Conservation (phyloP, 2,329 filamentous ascomycete species). For the Aspergillus aculeatinus region DNA sequence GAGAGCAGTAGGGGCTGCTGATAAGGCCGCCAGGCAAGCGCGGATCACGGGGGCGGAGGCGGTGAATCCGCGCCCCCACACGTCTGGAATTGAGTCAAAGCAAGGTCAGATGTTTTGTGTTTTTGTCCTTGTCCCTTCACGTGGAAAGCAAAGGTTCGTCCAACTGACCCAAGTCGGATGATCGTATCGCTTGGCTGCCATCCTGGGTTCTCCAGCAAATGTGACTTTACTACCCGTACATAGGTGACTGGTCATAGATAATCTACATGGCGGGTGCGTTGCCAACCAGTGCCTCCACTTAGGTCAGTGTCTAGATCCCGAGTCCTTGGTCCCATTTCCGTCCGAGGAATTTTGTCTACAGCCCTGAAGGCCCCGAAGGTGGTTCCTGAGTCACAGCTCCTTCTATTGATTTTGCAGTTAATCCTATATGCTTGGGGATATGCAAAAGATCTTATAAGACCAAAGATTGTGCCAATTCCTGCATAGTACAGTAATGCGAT, state of each 20-base stretch:
- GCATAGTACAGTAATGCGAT: no score
- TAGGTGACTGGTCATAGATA: neutral
- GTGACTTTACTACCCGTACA: neutral
- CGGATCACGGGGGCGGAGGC: conserved; percentile 24
- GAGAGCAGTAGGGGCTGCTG: conserved; percentile 16
- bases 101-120: conserved; percentile 3
- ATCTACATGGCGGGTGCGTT: neutral
- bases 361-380: no score
- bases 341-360: no score
- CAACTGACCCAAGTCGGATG: conserved; percentile 11
- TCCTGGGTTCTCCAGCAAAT: neutral
- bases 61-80: conserved; percentile 25
- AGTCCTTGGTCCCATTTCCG: no score
- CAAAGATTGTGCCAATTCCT: no score
- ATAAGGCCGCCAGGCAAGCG: conserved; percentile 20
- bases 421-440: no score
- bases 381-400: no score
- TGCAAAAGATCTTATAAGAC: no score
- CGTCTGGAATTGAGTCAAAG: conserved; percentile 19
- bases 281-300: conserved; percentile 18
- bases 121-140: conserved; percentile 11
- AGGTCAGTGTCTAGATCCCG: conserved; percentile 17
- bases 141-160: conserved; percentile 4
- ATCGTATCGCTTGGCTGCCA: conserved; percentile 4
- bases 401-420: no score